Base-by-base conservation (phyloP, 805 yeast species). In the Zygosaccharomyces bisporus region DNA sequence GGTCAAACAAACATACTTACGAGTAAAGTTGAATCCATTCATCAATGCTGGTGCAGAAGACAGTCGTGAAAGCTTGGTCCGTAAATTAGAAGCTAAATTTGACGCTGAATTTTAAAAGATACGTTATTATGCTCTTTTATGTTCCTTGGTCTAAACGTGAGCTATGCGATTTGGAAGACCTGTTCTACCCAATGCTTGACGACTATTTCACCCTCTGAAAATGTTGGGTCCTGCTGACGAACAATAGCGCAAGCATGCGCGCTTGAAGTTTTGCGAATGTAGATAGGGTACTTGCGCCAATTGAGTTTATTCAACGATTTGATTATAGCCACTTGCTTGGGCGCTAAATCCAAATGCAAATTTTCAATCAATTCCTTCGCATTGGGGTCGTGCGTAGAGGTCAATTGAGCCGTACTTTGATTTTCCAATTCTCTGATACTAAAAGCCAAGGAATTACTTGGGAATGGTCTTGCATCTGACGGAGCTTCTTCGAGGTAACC, bases 171-270 rank as follows among this genome's bases (percentile, higher is more conserved):
- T 40, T 50, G 45, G 43, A 76, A 68, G 7, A 70, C 74, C 20
- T 71, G 63, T 20, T 73, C 66, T 7, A 81, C 64, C 73, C 84
- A 83, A 61, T 86, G 95, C 32, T 63, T 65, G 20, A 86, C 74
- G 4, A 83, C 86, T 2, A 70, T 58, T 54, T 79, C 75, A 0
- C 96, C 96, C 61, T 87, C 95, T 25, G 64, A 76, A 50, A 82
- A 80, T 8, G 73, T 72, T 8, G 72, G 71, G 23, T 74, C 76
- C 18, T 67, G 66, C 49, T 74, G 77, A 39, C 95, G 73, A 34
- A 81, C 86, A 46, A 87, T 84, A 1, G 87, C 81, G 1, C 93
- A 95, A 1, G 95, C 87, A 57, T 87, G 96, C 1, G 95, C 76
- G 34, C 80, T 76, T 39, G 72, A 72, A 4, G 91, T 81, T 23